phyloP scores from a whole-genome alignment of 768 basidiomycete genomes.

The Termitomyces sp. region DNA sequence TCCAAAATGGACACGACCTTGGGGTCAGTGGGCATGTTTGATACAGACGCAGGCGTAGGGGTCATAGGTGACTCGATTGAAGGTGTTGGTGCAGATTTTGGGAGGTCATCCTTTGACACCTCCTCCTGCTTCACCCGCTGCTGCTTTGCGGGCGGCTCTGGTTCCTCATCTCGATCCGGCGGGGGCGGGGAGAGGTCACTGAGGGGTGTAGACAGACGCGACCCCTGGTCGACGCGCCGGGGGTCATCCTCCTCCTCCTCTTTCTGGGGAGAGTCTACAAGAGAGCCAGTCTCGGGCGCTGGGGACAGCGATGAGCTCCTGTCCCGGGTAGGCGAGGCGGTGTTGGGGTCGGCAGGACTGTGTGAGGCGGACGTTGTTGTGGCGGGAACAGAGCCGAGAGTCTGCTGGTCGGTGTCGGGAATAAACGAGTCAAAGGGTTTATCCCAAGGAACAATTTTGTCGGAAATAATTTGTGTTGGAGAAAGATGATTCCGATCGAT shows the following conservation, averaged over 20 bases:
- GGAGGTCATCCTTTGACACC: not conserved
- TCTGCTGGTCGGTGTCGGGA: not conserved
- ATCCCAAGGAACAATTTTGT: conserved; percentile 15
- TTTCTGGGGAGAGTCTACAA: conserved; percentile 20
- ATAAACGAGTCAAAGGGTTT: conserved; percentile 11
- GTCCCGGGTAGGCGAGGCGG: conserved; percentile 30
- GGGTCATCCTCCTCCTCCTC: conserved; percentile 18
- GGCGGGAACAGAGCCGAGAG: conserved; percentile 16
- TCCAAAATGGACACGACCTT: conserved; percentile 62
- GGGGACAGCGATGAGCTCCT: conserved; percentile 56
- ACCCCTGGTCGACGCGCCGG: conserved; percentile 26
- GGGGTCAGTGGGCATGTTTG: conserved; percentile 19
- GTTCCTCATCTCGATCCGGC: conserved; percentile 22
- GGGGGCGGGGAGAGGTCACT: conserved; percentile 72
- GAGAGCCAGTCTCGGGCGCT: conserved; percentile 38
- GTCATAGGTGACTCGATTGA: conserved; percentile 9
- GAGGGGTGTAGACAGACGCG: conserved; percentile 65
- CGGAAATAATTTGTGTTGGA: conserved; percentile 16
- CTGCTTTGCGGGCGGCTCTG: conserved; percentile 16
- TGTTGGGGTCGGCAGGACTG: conserved; percentile 20
- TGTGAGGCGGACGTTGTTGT: conserved; percentile 19
- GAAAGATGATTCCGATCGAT: conserved; percentile 46
- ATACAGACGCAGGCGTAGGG: conserved; percentile 14
- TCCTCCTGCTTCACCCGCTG: not conserved
- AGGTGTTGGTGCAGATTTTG: conserved; percentile 5